A percentile compares a stretch with the other conserved stretches of the same genome.
These are phyloP conservation scores for Neonectria ditissima DNA, from an alignment of 2,329 filamentous ascomycete species.

Conservation along the genomic window DNA sequence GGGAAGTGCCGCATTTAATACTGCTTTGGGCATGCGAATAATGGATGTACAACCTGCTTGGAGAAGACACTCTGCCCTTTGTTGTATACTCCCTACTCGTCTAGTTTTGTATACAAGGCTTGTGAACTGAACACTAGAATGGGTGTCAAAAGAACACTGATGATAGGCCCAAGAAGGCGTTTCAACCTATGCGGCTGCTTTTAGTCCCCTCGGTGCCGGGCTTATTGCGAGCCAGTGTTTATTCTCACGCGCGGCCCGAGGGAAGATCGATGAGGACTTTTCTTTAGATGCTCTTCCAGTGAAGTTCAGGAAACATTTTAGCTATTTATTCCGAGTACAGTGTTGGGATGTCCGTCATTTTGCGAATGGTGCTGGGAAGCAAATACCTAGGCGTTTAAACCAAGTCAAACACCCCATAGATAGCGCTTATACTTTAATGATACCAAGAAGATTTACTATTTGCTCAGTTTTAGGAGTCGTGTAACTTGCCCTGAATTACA, in stretches of 20 bases:
- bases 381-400: background rate
- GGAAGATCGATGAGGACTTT: background rate
- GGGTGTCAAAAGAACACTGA: background rate
- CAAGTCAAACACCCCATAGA: background rate
- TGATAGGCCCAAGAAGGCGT: constrained; percentile 1
- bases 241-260: background rate
- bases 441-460: background rate
- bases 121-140: background rate
- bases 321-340: background rate
- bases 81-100: background rate
- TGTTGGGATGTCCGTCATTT: constrained; percentile 1
- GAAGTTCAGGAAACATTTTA: background rate
- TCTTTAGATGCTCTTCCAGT: background rate
- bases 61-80: background rate
- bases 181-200: background rate
- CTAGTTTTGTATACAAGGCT: background rate
- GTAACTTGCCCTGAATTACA: background rate
- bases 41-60: constrained; percentile 7
- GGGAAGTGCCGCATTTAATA: background rate
- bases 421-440: background rate
- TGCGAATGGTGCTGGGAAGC: background rate
- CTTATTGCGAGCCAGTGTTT: background rate
- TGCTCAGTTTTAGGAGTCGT: background rate
- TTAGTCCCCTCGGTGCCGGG: background rate
- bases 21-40: constrained; percentile 1